Conservation (phyloP, 2,329 filamentous ascomycete species). For the Tricladium varicosporioides region DNA sequence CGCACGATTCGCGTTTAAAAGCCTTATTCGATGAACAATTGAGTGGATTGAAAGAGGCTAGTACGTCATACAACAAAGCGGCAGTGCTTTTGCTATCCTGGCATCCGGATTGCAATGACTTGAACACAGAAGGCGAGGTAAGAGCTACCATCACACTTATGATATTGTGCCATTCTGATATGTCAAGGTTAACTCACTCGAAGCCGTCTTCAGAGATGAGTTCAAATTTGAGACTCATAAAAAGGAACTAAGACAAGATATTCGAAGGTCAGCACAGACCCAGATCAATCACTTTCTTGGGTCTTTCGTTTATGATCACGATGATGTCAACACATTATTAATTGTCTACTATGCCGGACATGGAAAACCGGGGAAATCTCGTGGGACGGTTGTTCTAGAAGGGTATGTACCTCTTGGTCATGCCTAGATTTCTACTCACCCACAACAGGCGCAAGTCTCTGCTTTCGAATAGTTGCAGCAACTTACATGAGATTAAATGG, state of each 20-base stretch:
- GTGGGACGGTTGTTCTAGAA: constrained; percentile 2
- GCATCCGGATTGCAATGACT: constrained; percentile 11
- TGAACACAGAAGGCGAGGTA: constrained; percentile 12
- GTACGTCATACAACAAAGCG: constrained; percentile 1
- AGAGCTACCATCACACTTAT: background rate
- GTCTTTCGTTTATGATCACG: constrained; percentile 13
- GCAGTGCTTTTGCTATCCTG: constrained; percentile 14
- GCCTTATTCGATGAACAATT: constrained; percentile 8
- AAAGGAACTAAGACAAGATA: background rate
- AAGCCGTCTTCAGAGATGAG: constrained; percentile 3
- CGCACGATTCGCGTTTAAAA: constrained; percentile 5
- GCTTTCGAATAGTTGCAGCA: background rate
- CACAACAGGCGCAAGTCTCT: background rate
- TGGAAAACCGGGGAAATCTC: constrained; percentile 5
- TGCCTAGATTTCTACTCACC: background rate
- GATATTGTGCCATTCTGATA: background rate
- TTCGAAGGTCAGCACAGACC: background rate
- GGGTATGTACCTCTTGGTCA: constrained; percentile 6
- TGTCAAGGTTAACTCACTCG: constrained; percentile 8
- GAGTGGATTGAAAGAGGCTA: background rate
- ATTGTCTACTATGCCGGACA: constrained; percentile 21
- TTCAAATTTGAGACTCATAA: constrained; percentile 6
- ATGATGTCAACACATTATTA: constrained; percentile 8
- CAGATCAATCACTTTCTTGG: constrained; percentile 12
- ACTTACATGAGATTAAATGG: constrained; percentile 13